Evolutionary conservation across 108 stramenopile species (phyloP), one percentile per base, ranked within the genome.

Genomic region (Seminavis robusta): DNA sequence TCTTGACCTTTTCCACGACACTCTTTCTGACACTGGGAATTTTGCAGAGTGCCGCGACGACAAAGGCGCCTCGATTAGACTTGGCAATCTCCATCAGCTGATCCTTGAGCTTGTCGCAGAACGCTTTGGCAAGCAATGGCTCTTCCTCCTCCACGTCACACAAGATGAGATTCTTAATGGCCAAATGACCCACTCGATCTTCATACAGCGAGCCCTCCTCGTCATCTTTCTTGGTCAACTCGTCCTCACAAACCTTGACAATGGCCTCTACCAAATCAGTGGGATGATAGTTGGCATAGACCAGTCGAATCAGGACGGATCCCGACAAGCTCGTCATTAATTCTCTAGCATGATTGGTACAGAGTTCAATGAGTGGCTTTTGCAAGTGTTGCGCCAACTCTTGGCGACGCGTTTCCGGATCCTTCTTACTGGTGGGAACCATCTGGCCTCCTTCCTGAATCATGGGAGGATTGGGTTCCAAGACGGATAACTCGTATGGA

Each of bases 361-460:
- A 94, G n/a, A 85, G 41, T 45, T 86, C 81, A 7, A 70, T 40
- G 1, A 97, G 59, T 21, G 71, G 59, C 31, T 80, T 70, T 52
- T 73, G 68, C 46, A 97, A 41, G 61, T 83, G 84, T 19, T 90
- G 79, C 21, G 90, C 23, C 33, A 94, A 59, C 62, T 97, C 95
- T 42, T 75, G 63, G 44, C 87, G 70, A 39, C 94, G 76, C 2
- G 84, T 76, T 28, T 77, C 83, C 4, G 92, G 73, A 36, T 90
- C 84, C 69, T 97, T 97, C 53, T 84, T 90, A 41, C 67, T 77
- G 2, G 95, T 91, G 3, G 86, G 80, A 11, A 86, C 84, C 27
- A 68, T 63, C 42, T 63, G 43, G 2, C 77, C 84, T 13, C 70
- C 81, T 41, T 74, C 80, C 31, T 42, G 32, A 13, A 67, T 63